These are phyloP conservation scores for Geotrichum candidum DNA, from an alignment of 1,139 yeast species.

Conservation along the genomic window DNA sequence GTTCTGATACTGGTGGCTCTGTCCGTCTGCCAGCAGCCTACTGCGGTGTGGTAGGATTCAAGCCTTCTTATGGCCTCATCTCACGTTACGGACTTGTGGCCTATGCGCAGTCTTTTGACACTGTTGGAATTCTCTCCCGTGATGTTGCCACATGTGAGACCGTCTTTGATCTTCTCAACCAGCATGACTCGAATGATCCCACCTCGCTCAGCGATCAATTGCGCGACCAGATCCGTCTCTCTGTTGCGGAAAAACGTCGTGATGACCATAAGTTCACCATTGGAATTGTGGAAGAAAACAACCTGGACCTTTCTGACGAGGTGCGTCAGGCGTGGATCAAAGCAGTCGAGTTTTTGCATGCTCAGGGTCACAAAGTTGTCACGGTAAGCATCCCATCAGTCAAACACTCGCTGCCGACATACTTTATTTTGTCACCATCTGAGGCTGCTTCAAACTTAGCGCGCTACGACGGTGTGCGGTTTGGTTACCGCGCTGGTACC, in stretches of 20 bases:
- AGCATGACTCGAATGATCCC: conserved; percentile 69
- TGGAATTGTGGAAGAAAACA: conserved; percentile 69
- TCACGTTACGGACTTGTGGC: conserved; percentile 91
- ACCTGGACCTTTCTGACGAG: conserved; percentile 49
- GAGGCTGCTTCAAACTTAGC: conserved; percentile 92
- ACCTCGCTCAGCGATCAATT: conserved; percentile 49
- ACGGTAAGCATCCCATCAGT: conserved; percentile 68
- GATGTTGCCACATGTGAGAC: conserved; percentile 41
- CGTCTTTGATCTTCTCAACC: conserved; percentile 54
- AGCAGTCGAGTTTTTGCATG: conserved; percentile 41
- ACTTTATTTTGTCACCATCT: conserved; percentile 82
- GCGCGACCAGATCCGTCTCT: conserved; percentile 22
- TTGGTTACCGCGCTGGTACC: conserved; percentile 51
- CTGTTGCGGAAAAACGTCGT: conserved; percentile 13
- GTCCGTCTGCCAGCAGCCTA: conserved; percentile 87
- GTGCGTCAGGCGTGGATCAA: conserved; percentile 46
- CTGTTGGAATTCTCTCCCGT: conserved; percentile 75
- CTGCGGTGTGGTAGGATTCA: conserved; percentile 78
- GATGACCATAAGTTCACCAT: conserved; percentile 38
- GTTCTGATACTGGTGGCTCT: conserved; percentile 97
- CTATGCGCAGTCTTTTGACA: conserved; percentile 90
- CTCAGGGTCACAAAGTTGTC: conserved; percentile 50
- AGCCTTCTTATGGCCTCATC: conserved; percentile 86
- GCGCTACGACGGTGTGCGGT: conserved; percentile 84
- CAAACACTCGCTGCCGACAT: conserved; percentile 65